phyloP scores from a whole-genome alignment of 192 early-diverging fungal species.

The Gaertneriomyces semiglobifer region DNA sequence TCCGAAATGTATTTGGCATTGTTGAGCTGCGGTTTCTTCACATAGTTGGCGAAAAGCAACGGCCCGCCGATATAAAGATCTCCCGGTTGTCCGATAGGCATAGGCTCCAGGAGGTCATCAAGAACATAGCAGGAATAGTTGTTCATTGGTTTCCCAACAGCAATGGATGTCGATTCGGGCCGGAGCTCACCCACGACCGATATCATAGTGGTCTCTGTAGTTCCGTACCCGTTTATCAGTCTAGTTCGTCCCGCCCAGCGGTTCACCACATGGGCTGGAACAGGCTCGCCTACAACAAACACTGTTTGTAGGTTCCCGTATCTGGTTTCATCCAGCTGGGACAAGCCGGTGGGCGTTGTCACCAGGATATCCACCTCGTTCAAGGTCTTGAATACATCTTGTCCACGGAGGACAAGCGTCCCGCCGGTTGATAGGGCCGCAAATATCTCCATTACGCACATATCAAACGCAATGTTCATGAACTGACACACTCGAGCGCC shows the following conservation, averaged over 20 bases:
- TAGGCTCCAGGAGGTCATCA: slow-evolving; percentile 10
- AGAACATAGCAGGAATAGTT: slow-evolving; percentile 14
- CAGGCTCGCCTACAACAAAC: slow-evolving; percentile 6
- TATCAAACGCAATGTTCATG: slow-evolving; percentile 1
- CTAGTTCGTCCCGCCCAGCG: slow-evolving; percentile 11
- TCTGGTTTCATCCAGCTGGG: neutral
- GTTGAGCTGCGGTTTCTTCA: neutral
- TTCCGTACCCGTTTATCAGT: slow-evolving; percentile 28
- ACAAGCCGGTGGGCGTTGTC: neutral
- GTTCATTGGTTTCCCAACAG: slow-evolving; percentile 16
- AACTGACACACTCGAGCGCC: slow-evolving; percentile 3
- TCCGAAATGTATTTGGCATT: neutral
- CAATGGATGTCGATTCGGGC: neutral
- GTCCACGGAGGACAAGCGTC: slow-evolving; percentile 5
- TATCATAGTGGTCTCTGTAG: slow-evolving; percentile 21
- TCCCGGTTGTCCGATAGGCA: slow-evolving; percentile 42
- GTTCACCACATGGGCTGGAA: slow-evolving; percentile 3
- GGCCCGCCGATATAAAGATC: slow-evolving; percentile 43
- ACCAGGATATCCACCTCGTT: neutral
- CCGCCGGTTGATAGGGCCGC: neutral
- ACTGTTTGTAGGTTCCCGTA: slow-evolving; percentile 4
- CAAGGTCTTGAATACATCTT: neutral
- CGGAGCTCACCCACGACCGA: too few species aligned
- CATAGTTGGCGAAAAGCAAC: neutral
- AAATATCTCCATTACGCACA: slow-evolving; percentile 9